Conservation (phyloP, 2,329 filamentous ascomycete genomes). For the Aspergillus jensenii region DNA sequence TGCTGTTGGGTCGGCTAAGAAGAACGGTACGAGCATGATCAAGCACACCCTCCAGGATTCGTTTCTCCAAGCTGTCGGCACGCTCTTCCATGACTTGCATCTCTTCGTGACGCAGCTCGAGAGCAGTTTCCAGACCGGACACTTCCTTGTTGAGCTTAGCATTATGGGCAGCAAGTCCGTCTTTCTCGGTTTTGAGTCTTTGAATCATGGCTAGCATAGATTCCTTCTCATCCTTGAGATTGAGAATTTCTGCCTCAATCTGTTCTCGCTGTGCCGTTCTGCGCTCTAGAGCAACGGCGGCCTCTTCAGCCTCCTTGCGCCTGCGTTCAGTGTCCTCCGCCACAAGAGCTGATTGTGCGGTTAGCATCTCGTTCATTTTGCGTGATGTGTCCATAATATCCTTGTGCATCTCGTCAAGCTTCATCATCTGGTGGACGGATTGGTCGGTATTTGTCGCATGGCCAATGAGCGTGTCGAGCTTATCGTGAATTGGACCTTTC, state of each 20-base stretch:
- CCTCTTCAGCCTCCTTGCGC: constrained; percentile 77
- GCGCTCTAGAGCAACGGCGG: constrained; percentile 76
- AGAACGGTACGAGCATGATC: constrained; percentile 84
- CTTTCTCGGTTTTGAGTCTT: constrained; percentile 50
- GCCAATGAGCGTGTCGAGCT: constrained; percentile 48
- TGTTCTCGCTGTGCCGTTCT: constrained; percentile 66
- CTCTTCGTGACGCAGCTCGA: constrained; percentile 86
- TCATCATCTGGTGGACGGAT: constrained; percentile 72
- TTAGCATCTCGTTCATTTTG: constrained; percentile 73
- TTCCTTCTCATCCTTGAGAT: constrained; percentile 60
- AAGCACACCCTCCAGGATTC: constrained; percentile 93
- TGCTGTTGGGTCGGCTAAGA: constrained; percentile 68
- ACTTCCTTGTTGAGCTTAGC: constrained; percentile 79
- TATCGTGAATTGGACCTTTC: constrained; percentile 33
- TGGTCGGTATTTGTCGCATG: constrained; percentile 62
- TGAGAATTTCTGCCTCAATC: constrained; percentile 53
- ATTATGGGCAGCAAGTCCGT: constrained; percentile 75
- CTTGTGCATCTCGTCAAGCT: constrained; percentile 83
- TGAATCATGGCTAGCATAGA: constrained; percentile 59
- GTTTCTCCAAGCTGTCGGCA: constrained; percentile 83
- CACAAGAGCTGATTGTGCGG: constrained; percentile 48
- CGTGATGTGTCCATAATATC: constrained; percentile 82
- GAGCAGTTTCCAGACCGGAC: constrained; percentile 84
- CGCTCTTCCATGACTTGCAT: constrained; percentile 86
- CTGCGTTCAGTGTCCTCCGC: constrained; percentile 76